Conservation (phyloP, 768 basidiomycete species). For the Pulveroboletus sp. region DNA sequence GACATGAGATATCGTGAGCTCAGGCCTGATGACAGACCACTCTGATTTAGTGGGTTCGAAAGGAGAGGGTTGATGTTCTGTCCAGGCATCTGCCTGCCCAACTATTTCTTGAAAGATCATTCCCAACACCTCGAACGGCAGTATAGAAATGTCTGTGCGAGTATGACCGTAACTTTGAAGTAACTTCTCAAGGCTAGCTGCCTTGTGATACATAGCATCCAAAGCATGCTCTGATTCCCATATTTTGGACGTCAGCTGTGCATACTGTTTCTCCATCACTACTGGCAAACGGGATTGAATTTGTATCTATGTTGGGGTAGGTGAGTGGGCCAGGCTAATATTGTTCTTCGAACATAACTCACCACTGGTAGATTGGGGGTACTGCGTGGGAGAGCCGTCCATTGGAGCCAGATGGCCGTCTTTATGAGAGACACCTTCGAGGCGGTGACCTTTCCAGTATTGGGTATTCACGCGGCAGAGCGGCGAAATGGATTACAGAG, state of each 20-base stretch:
- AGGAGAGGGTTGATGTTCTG: background rate
- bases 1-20: constrained; percentile 39
- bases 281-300: constrained; percentile 5
- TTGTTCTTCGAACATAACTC: background rate
- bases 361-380: constrained; percentile 8
- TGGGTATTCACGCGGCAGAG: background rate
- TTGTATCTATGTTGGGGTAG: constrained; percentile 4
- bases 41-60: constrained; percentile 3
- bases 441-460: constrained; percentile 4
- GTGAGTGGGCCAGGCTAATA: background rate
- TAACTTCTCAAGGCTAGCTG: constrained; percentile 6
- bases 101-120: constrained; percentile 24
- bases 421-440: constrained; percentile 14
- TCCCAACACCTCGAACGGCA: constrained; percentile 27
- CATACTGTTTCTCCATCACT: constrained; percentile 12
- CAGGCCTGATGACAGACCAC: constrained; percentile 18
- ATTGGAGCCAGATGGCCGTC: background rate
- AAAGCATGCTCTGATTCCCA: constrained; percentile 17
- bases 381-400: background rate
- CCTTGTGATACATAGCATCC: constrained; percentile 20
- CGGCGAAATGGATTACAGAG: constrained; percentile 10
- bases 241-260: constrained; percentile 19
- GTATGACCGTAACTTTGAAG: constrained; percentile 1
- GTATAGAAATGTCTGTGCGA: constrained; percentile 12
- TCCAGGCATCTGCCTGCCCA: constrained; percentile 1